Percentiles rank a stretch among this genome's conserved stretches.
Evolutionary conservation across 2,329 filamentous ascomycete species (phyloP).

Genomic region (Sphaerostilbella broomeana): DNA sequence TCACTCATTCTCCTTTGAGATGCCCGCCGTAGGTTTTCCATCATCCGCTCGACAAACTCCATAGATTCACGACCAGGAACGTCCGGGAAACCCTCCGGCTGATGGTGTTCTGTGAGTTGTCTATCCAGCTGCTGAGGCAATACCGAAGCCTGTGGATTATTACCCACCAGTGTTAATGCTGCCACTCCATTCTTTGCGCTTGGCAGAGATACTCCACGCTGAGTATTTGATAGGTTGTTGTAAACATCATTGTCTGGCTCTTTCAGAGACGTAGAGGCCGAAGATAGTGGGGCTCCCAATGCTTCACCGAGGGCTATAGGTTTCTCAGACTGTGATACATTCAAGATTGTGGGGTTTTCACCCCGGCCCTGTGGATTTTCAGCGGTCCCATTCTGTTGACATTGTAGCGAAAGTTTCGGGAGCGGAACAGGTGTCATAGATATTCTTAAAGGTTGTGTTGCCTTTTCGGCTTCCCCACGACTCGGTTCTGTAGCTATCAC

Average conservation of each 20-base stretch:
- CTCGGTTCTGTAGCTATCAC: too few relatives aligned
- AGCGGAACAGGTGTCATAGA: constrained; percentile 29
- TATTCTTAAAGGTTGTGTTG: constrained; percentile 11
- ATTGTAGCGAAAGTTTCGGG: constrained; percentile 19
- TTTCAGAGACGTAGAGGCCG: too few relatives aligned
- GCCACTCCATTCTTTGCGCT: too few relatives aligned
- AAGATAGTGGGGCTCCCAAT: too few relatives aligned
- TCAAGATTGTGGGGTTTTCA: background rate
- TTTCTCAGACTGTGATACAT: constrained; percentile 4
- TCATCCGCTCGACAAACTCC: constrained; percentile 46
- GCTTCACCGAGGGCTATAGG: too few relatives aligned
- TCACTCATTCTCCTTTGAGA: too few relatives aligned
- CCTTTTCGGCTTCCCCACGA: background rate
- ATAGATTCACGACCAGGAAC: constrained; percentile 39
- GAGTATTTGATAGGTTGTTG: too few relatives aligned
- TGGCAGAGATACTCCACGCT: too few relatives aligned
- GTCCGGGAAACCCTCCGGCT: constrained; percentile 33
- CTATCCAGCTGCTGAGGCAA: background rate
- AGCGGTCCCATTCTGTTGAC: background rate
- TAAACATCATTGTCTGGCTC: too few relatives aligned
- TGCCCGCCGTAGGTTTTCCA: constrained; percentile 42
- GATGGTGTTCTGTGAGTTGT: background rate
- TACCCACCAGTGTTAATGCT: background rate
- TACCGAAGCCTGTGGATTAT: background rate
- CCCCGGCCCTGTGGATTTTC: background rate